phyloP scores from a whole-genome alignment of 805 yeast genomes.

The Komagataella ulmi region DNA sequence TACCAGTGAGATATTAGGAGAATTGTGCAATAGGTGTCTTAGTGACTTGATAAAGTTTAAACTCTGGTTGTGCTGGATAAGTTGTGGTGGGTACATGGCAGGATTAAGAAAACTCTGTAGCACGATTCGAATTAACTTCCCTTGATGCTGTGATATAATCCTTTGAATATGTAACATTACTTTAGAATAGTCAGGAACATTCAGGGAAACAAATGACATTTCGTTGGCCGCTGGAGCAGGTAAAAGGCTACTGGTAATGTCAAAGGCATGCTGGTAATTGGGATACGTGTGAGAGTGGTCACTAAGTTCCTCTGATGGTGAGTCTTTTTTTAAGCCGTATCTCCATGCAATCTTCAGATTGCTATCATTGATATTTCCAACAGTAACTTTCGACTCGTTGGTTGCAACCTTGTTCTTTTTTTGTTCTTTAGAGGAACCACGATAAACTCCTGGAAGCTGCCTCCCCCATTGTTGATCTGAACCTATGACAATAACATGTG shows the following conservation, averaged over 20 bases:
- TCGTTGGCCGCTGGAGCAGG: constrained; percentile 60
- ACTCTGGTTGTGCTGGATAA: constrained; percentile 26
- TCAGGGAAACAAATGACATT: constrained; percentile 37
- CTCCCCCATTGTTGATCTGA: constrained; percentile 43
- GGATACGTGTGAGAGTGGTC: constrained; percentile 26
- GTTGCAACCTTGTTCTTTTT: constrained; percentile 43
- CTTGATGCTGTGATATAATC: constrained; percentile 26
- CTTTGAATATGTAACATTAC: constrained; percentile 28
- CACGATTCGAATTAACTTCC: constrained; percentile 46
- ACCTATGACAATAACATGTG: constrained; percentile 57
- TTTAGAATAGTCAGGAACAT: constrained; percentile 7
- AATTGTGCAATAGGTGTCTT: constrained; percentile 34
- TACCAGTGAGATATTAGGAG: constrained; percentile 26
- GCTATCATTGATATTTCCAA: constrained; percentile 43
- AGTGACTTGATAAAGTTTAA: constrained; percentile 52
- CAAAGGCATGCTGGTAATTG: constrained; percentile 55
- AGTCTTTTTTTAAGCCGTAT: constrained; percentile 44
- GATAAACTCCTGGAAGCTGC: constrained; percentile 66
- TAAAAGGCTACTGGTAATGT: constrained; percentile 54
- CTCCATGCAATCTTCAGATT: constrained; percentile 86
- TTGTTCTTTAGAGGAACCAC: constrained; percentile 53
- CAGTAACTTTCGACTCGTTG: constrained; percentile 53
- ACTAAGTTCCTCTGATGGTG: constrained; percentile 11
- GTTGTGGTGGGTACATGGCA: constrained; percentile 44
- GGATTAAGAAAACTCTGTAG: constrained; percentile 78